Evolutionary conservation across 108 stramenopile genomes (phyloP).

Genomic region (Cyclotella atomus): DNA sequence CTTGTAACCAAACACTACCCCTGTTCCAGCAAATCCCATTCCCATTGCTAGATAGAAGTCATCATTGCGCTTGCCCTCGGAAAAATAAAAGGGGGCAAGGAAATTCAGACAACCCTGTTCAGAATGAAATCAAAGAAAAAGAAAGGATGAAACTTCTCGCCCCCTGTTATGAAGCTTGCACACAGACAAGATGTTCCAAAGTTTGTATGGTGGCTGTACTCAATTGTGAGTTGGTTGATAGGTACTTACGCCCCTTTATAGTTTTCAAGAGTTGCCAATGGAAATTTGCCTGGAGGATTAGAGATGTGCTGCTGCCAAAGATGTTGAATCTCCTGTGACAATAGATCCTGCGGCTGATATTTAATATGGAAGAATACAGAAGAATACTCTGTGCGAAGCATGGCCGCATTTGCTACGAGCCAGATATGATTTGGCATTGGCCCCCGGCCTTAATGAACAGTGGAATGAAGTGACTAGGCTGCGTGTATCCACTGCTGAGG

Average conservation of each 20-base stretch:
- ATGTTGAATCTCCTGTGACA: background rate
- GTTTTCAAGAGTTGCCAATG: background rate
- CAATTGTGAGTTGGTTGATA: background rate
- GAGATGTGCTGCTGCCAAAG: background rate
- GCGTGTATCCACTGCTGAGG: conserved; percentile 12
- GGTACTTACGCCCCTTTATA: background rate
- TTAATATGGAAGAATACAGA: background rate
- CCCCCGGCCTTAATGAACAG: conserved; percentile 7
- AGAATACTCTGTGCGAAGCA: background rate
- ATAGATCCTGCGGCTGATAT: conserved; percentile 5
- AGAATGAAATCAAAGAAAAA: too few relatives aligned
- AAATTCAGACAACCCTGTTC: too few relatives aligned
- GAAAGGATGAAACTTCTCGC: background rate
- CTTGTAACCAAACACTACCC: too few relatives aligned
- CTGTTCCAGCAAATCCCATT: too few relatives aligned
- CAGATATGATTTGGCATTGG: conserved; percentile 2
- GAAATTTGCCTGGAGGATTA: background rate
- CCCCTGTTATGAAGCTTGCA: conserved; percentile 1
- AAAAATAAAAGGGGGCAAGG: conserved; percentile 8
- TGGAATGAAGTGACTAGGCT: background rate
- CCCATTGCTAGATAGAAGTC: too few relatives aligned
- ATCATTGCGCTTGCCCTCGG: background rate
- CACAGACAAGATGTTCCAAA: background rate
- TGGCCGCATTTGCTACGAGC: background rate
- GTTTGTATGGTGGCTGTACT: background rate